These are phyloP conservation scores for Eucalyptus decipiens DNA, from an alignment of 345 rosid species.

Conservation along the genomic window DNA sequence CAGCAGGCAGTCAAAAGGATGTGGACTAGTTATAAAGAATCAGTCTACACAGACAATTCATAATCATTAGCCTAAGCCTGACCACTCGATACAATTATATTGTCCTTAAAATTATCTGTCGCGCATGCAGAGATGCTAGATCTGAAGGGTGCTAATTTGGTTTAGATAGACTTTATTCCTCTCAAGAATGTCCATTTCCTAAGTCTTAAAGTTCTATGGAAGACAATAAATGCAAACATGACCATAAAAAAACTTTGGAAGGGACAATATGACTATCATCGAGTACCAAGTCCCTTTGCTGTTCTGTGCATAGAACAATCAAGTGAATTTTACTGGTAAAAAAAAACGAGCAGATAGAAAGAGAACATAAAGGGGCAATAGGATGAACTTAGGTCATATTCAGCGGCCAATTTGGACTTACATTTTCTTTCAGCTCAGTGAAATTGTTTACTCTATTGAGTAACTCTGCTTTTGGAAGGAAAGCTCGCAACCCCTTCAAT, in stretches of 20 bases:
- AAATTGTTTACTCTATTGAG: conserved; percentile 64
- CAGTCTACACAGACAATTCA: neutral
- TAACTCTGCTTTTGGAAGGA: conserved; percentile 77
- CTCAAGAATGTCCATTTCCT: neutral
- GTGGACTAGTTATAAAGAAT: neutral
- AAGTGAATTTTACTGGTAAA: neutral
- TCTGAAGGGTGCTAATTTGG: neutral
- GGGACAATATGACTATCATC: neutral
- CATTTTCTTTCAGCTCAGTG: conserved; percentile 87
- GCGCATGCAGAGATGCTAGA: neutral
- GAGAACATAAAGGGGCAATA: neutral
- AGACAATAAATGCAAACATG: neutral
- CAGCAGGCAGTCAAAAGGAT: neutral
- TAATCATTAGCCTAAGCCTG: neutral
- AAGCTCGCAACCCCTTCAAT: conserved; percentile 71
- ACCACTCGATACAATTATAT: neutral
- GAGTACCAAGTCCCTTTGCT: neutral
- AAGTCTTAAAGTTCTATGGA: neutral
- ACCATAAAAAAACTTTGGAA: neutral
- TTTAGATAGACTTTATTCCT: neutral
- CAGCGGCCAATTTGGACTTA: conserved; percentile 6
- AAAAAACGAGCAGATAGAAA: neutral
- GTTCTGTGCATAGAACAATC: neutral
- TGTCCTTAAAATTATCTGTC: neutral
- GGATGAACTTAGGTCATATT: neutral